Percentiles rank a stretch among this genome's conserved stretches.
These are phyloP conservation scores for Morella rubra DNA, from an alignment of 306 rosid species.

Conservation along the genomic window DNA sequence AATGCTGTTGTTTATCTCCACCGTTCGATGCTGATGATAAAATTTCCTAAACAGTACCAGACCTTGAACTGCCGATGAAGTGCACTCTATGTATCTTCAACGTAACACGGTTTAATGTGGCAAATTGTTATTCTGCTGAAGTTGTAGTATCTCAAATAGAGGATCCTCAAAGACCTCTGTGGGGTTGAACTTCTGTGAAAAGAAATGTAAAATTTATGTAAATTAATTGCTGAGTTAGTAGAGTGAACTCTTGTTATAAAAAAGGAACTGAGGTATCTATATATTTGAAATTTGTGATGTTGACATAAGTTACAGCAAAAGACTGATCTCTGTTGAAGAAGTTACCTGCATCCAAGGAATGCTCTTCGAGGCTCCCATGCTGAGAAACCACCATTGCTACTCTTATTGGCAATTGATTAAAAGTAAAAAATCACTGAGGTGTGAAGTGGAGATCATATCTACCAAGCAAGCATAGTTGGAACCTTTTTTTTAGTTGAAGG, in stretches of 20 bases:
- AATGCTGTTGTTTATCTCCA: conserved; percentile 50
- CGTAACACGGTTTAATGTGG: background rate
- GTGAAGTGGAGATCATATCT: no score
- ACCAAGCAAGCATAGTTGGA: no score
- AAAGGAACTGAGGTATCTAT: background rate
- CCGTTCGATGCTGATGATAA: conserved; percentile 52
- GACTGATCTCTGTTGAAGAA: no score
- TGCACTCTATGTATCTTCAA: conserved; percentile 64
- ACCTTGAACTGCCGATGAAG: conserved; percentile 57
- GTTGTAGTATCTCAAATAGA: conserved; percentile 33
- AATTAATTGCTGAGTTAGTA: background rate
- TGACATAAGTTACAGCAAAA: no score
- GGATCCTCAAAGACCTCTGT: conserved; percentile 57
- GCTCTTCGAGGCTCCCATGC: conserved; percentile 70
- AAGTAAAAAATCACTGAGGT: no score
- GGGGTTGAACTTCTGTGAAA: conserved; percentile 59
- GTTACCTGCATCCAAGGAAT: conserved; percentile 29
- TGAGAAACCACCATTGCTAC: conserved; percentile 55
- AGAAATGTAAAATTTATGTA: background rate
- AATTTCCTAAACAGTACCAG: conserved; percentile 49
- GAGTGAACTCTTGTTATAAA: background rate
- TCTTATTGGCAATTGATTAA: conserved; percentile 23
- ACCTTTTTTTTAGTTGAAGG: no score
- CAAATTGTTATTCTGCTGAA: background rate
- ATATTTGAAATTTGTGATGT: no score